phyloP scores from a whole-genome alignment of 1,284 basidiomycete species.

The Ceratobasidium sp. region DNA sequence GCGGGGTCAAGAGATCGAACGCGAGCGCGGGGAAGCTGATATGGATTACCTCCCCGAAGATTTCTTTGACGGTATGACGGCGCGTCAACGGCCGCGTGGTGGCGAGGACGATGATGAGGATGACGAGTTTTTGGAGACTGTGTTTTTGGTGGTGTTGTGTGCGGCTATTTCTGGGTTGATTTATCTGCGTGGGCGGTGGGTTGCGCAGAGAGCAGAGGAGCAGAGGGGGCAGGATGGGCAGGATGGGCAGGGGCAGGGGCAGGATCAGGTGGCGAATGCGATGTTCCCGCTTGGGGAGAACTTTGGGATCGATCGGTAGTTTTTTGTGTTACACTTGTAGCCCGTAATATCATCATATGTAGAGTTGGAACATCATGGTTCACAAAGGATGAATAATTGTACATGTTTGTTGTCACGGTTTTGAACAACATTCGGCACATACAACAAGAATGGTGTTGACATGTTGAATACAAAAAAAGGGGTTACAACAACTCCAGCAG shows the following conservation, averaged over 20 bases:
- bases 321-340: not conserved
- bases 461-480: not conserved
- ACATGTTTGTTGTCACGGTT: not conserved
- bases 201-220: conserved; percentile 56
- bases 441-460: not conserved
- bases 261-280: conserved; percentile 18
- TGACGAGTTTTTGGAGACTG: conserved; percentile 79
- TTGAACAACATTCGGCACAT: not conserved
- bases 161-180: conserved; percentile 75
- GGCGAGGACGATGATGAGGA: conserved; percentile 67
- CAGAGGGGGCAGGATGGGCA: conserved; percentile 10
- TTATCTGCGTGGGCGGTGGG: conserved; percentile 78
- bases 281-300: conserved; percentile 43
- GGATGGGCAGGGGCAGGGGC: not conserved
- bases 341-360: not conserved
- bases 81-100: conserved; percentile 56
- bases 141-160: conserved; percentile 76
- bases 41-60: conserved; percentile 65
- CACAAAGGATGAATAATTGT: not conserved
- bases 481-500: conserved; percentile 10
- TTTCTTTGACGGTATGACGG: conserved; percentile 72
- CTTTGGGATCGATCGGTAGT: conserved; percentile 35
- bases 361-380: not conserved
- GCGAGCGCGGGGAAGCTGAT: conserved; percentile 68
- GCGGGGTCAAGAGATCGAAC: conserved; percentile 76